Base-by-base conservation (phyloP, 495 filamentous ascomycete species). In the Chaetomidium leptoderma region DNA sequence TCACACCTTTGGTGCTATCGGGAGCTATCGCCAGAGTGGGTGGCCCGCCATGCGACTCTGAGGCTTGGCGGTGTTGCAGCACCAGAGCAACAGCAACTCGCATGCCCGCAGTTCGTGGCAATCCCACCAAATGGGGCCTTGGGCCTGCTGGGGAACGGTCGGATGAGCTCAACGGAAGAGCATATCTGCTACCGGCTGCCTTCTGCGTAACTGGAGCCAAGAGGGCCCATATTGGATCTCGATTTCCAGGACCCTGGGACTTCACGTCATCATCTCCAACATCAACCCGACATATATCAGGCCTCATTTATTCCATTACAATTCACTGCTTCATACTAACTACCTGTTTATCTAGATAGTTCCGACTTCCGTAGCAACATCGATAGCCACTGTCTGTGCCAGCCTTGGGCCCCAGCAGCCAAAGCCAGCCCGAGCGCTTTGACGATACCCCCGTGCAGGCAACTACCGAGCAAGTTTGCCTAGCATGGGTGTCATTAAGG, bases 401-500 rank as follows among this genome's bases (percentile, higher is more conserved):
- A 49, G 47, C 29, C 42, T 50, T 33, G 47, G 24, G 36, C 30
- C 37, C 21, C 52, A 27, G 33, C 47, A 45, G 43, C 33, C 40
- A 35, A 51, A 29, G 46, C 17, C 30, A 17, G 32, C 21, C 13
- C 48, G 24, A 52, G 48, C 39, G 40, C 56, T 27, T 52, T 45
- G 24, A 37, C 42, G 14, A 26, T 14, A 6, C 16, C 13, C 32
- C 39, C 42, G 49, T 59, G 57, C 43, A 29, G 57, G 57, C 49
- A 40, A 40, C 47, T 27, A 44, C 26, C 3, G 33, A 59, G 57
- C 13, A 70, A 64, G 57, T 64, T 76, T 73, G 80, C 79, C 79
- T 82, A 79, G 76, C 77, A 83, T 83, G 80, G 80, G 76, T 72
- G 71, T 73, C 70, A 67, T 59, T 51, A 59, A 59, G 51, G 19